These are phyloP conservation scores for Boletus semigastroideus DNA, from an alignment of 1,284 basidiomycete species.

Conservation along the genomic window DNA sequence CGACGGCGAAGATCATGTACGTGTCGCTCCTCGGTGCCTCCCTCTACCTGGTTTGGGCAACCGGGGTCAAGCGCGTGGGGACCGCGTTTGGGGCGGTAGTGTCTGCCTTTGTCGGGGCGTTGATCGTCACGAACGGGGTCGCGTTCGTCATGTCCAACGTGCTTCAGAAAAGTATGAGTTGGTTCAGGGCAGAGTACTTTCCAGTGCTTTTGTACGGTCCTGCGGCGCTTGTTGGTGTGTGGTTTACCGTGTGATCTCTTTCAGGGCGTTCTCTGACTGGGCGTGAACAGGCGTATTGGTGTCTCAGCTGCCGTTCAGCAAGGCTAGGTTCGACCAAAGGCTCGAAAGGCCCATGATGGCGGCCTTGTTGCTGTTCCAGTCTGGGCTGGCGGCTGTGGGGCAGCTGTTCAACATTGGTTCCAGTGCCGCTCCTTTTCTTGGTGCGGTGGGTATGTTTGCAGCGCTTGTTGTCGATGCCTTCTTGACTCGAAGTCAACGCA, in stretches of 20 bases:
- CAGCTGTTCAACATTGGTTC: conserved; percentile 72
- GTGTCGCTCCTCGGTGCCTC: conserved; percentile 49
- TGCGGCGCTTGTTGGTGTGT: conserved; percentile 63
- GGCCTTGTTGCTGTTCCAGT: conserved; percentile 62
- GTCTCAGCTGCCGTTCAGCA: conserved; percentile 54
- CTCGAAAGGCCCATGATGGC: conserved; percentile 47
- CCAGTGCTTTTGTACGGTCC: conserved; percentile 80
- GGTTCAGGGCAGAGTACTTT: conserved; percentile 78
- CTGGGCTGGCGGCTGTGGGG: conserved; percentile 48
- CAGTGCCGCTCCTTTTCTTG: conserved; percentile 64
- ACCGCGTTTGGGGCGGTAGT: conserved; percentile 43
- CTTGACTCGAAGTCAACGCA: conserved; percentile 18
- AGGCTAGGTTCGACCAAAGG: conserved; percentile 14
- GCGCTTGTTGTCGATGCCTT: conserved; percentile 55
- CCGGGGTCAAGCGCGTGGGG: conserved; percentile 29
- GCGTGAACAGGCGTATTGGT: conserved; percentile 47
- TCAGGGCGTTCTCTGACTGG: conserved; percentile 16
- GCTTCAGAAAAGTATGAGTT: conserved; percentile 70
- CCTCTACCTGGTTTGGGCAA: conserved; percentile 42
- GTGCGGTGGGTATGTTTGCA: conserved; percentile 51
- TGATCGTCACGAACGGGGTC: conserved; percentile 68
- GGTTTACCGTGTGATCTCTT: background rate
- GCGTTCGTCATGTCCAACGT: conserved; percentile 70
- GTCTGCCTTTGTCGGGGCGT: conserved; percentile 53
- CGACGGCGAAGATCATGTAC: conserved; percentile 73